Base-by-base conservation (phyloP, 495 filamentous ascomycete species). In the Neurospora sp. region DNA sequence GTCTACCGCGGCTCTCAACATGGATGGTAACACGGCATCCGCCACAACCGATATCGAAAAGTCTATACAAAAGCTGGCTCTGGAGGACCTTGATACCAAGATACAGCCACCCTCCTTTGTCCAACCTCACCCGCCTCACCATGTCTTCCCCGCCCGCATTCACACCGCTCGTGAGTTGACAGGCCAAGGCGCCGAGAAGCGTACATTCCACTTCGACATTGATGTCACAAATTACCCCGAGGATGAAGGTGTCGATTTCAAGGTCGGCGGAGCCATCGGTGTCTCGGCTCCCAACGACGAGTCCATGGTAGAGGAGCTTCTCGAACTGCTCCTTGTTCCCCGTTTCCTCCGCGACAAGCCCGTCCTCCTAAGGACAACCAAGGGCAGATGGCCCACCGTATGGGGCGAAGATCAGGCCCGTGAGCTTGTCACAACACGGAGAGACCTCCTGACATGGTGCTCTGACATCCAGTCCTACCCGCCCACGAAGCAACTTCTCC, bases 121-220 rank as follows among this genome's bases (percentile, higher is more conserved):
- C 70, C 92, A 96, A 75, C 96, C 96, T n/a, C 96, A 99, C 78
- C 93, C 92, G 44, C 96, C 96, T 1, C 93, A 97, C 80, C 86
- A 93, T 70, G 94, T 99, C 68, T 96, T 91, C 81, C 91, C 93
- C 10, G 94, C 94, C 31, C 92, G 89, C 73, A 87, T 99, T 53
- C 89, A 92, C 79, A 88, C 88, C 77, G 89, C 93, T 1, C 91
- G 96, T 38, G 94, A 97, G 80, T 82, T 99, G 72, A 99, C 96
- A 1, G 90, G 89, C 74, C 83, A 86, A n/a, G 94, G 94, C n/a
- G 96, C 96, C 12, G 92, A 95, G 84, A 98, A 98, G 86, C 86
- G 94, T 59, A 99, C 96, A 0, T 97, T 93, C 81, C 96, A 99
- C 80, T 98, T 98, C 76, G 96, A 98, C 74, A 88, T 99, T 46